Evolutionary conservation across 2,329 filamentous ascomycete genomes (phyloP), one percentile per base, ranked within the genome.

Genomic region (Seiridium cupressi): DNA sequence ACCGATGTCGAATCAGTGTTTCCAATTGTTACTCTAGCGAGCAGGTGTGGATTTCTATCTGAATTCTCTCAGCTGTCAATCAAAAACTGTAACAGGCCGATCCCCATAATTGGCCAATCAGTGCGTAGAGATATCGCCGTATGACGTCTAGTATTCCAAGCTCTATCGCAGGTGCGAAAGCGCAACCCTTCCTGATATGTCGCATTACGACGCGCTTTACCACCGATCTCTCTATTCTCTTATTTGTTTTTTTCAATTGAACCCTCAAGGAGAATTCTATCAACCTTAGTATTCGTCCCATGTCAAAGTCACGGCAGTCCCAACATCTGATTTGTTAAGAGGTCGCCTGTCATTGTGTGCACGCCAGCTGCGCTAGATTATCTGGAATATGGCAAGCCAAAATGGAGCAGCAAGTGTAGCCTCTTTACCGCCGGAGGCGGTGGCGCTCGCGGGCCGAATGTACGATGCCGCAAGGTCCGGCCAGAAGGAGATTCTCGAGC

Each of bases 401-500:
- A 53, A 57, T 34, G 54, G 54, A 47, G 26, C 36, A 48, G 55
- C 61, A 9, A 42, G 61, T 18, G n/a, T 65, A 10, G 38, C 62
- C 10, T 60, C 64, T 11, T 76, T 90, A 5, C 85, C 88, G 0
- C 85, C 87, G 0, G 88, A 86, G 69, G 87, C 85, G 44, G 79
- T 92, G 55, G 86, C 84, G 4, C 81, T 92, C 38, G 89, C 89
- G 2, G 77, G 80, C 8, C 84, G 83, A 63, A 83, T 91, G 76
- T 92, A 89, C 74, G 82, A 90, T 65, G 82, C 86, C 35, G 88
- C 89, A 1, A 82, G 89, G 38, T 70, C 74, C 31, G 89, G 89
- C 59, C 76, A 88, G 54, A 77, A 82, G 2, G 70, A 81, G 4
- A 72, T 85, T 10, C 84, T 92, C n/a, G 70, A 80, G 47, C 82